A percentile compares a stretch with the other conserved stretches of the same genome.
These are phyloP conservation scores for Halophytophthora polymorphica DNA, from an alignment of 352 stramenopile species.

Conservation along the genomic window DNA sequence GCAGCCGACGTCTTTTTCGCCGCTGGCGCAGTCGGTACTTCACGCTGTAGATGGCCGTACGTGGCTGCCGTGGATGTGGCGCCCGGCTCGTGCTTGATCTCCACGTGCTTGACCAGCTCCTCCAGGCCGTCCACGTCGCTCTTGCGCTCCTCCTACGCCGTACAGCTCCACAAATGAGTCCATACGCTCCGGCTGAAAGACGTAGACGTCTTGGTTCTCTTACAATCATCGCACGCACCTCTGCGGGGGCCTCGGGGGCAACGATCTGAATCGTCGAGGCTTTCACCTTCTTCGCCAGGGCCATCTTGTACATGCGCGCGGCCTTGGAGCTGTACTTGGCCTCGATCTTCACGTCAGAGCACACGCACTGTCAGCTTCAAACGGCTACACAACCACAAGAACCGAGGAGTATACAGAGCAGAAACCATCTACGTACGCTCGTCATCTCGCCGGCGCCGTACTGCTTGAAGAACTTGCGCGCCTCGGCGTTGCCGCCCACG, in stretches of 20 bases:
- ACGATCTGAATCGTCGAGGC: conserved; percentile 59
- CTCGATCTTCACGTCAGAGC: conserved; percentile 62
- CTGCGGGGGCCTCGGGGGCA: conserved; percentile 18
- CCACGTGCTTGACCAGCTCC: conserved; percentile 75
- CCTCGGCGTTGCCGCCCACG: conserved; percentile 91
- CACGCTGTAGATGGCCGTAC: conserved; percentile 55
- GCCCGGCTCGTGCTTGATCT: conserved; percentile 34
- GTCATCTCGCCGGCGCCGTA: conserved; percentile 85
- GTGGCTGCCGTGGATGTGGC: conserved; percentile 11
- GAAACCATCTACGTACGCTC: conserved; percentile 44
- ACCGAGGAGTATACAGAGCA: too few relatives aligned
- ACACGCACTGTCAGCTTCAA: not conserved
- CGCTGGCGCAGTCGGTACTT: conserved; percentile 16
- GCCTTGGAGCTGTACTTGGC: conserved; percentile 91
- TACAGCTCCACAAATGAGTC: conserved; percentile 1
- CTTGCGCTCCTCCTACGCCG: conserved; percentile 26
- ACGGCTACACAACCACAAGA: too few relatives aligned
- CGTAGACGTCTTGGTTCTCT: not conserved
- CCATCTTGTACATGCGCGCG: conserved; percentile 85
- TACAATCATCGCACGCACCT: conserved; percentile 20
- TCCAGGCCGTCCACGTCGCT: conserved; percentile 71
- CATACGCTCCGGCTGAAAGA: not conserved
- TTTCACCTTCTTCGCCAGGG: conserved; percentile 83
- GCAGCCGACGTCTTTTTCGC: conserved; percentile 21
- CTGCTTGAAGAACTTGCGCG: conserved; percentile 94